Conservation (phyloP, 2,329 filamentous ascomycete species). For the Fusarium hainanense region DNA sequence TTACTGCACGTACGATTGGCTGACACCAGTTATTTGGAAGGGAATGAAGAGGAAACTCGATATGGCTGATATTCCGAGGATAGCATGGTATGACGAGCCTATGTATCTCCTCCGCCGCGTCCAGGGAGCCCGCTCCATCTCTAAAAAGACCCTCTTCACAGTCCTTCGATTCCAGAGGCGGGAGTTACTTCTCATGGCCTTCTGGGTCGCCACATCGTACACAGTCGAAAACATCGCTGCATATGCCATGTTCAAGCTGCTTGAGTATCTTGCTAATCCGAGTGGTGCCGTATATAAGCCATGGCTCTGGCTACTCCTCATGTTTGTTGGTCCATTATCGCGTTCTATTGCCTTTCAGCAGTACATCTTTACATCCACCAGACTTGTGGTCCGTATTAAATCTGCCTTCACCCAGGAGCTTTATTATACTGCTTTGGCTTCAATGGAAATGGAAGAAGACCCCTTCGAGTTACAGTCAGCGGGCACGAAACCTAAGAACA, state of each 20-base stretch:
- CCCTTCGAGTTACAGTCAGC: conserved; percentile 52
- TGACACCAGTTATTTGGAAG: conserved; percentile 61
- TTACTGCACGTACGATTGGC: conserved; percentile 63
- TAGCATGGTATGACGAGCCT: conserved; percentile 68
- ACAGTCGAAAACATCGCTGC: conserved; percentile 63
- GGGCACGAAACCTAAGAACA: conserved; percentile 43
- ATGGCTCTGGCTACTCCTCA: conserved; percentile 64
- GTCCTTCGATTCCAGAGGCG: conserved; percentile 55
- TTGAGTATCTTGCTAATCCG: conserved; percentile 62
- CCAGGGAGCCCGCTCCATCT: conserved; percentile 56
- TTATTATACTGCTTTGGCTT: conserved; percentile 65
- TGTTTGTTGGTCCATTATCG: conserved; percentile 62
- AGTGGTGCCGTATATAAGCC: conserved; percentile 58
- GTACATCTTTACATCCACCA: conserved; percentile 67
- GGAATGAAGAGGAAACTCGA: conserved; percentile 58
- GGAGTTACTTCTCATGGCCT: conserved; percentile 59
- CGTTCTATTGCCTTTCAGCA: conserved; percentile 65
- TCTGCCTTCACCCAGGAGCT: conserved; percentile 68
- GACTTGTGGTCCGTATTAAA: conserved; percentile 66
- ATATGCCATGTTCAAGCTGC: conserved; percentile 64
- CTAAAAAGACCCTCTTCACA: conserved; percentile 59
- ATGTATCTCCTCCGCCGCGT: conserved; percentile 58
- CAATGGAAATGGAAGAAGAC: conserved; percentile 68
- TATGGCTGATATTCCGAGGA: conserved; percentile 59
- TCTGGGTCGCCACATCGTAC: conserved; percentile 54